These are phyloP conservation scores for Neonectria hederae DNA, from an alignment of 2,329 filamentous ascomycete genomes.

Conservation along the genomic window DNA sequence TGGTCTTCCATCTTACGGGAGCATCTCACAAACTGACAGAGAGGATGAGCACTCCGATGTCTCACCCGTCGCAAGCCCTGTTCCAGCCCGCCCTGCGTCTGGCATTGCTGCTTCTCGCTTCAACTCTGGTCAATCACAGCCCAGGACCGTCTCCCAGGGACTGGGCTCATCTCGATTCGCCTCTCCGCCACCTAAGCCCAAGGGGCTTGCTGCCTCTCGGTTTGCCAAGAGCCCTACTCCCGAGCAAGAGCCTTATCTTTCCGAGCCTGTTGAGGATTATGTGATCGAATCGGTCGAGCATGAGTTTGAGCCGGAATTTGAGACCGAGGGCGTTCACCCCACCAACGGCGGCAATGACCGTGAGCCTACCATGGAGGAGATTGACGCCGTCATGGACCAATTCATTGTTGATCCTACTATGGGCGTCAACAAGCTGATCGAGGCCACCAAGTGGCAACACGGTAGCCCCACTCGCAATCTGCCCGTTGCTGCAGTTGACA, in stretches of 20 bases:
- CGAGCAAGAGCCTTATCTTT: slow-evolving; percentile 33
- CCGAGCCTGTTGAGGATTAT: slow-evolving; percentile 41
- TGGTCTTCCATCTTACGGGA: slow-evolving; percentile 46
- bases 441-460: slow-evolving; percentile 55
- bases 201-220: slow-evolving; percentile 55
- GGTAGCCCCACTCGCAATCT: slow-evolving; percentile 36
- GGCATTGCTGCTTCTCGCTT: slow-evolving; percentile 36
- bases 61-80: slow-evolving; percentile 33
- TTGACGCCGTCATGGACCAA: slow-evolving; percentile 91
- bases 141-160: slow-evolving; percentile 47
- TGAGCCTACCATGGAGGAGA: slow-evolving; percentile 77
- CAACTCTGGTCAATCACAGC: slow-evolving; percentile 34
- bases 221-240: slow-evolving; percentile 54
- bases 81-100: slow-evolving; percentile 32
- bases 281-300: slow-evolving; percentile 45
- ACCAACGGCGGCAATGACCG: slow-evolving; percentile 34
- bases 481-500: slow-evolving; percentile 42
- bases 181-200: slow-evolving; percentile 53
- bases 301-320: slow-evolving; percentile 32
- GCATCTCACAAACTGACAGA: slow-evolving; percentile 32
- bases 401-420: slow-evolving; percentile 77
- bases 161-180: slow-evolving; percentile 61
- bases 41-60: slow-evolving; percentile 35
- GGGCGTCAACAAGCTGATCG: slow-evolving; percentile 72
- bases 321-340: slow-evolving; percentile 26